These are phyloP conservation scores for Margaritispora aquatica DNA, from an alignment of 495 filamentous ascomycete genomes.

Conservation along the genomic window DNA sequence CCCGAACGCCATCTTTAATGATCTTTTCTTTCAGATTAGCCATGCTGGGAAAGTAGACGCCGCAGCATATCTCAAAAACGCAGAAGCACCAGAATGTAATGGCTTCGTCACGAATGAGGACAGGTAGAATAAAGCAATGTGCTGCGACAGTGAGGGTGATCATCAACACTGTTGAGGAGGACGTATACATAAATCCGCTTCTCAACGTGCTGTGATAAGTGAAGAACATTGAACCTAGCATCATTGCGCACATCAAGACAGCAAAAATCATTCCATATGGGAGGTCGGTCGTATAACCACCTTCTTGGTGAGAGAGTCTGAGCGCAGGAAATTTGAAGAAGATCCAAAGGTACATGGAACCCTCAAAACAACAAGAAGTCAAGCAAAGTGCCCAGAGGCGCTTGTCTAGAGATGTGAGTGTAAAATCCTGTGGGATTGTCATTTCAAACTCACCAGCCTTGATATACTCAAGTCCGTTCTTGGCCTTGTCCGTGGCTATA, in stretches of 20 bases:
- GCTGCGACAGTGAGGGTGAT: constrained; percentile 30
- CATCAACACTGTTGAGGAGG: constrained; percentile 28
- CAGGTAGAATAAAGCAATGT: constrained; percentile 34
- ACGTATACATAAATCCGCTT: not conserved
- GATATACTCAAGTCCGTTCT: constrained; percentile 12
- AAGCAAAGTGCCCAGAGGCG: constrained; percentile 38
- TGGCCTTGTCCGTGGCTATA: constrained; percentile 2
- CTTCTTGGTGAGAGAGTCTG: constrained; percentile 29
- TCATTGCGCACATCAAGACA: constrained; percentile 49
- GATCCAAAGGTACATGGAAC: constrained; percentile 54
- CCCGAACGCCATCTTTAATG: constrained; percentile 42
- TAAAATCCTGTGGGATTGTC: not conserved
- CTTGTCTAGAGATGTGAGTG: constrained; percentile 21
- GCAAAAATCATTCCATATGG: constrained; percentile 53
- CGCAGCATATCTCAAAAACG: constrained; percentile 45
- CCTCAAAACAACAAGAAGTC: constrained; percentile 47
- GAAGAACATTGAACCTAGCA: constrained; percentile 41
- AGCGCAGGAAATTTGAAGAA: constrained; percentile 51
- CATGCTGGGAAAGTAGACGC: constrained; percentile 48
- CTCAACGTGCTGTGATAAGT: constrained; percentile 26
- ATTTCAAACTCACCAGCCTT: constrained; percentile 1
- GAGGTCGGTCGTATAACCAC: constrained; percentile 24
- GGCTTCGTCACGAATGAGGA: constrained; percentile 32
- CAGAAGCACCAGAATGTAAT: constrained; percentile 47
- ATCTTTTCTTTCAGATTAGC: constrained; percentile 41